Percentiles rank a stretch among this genome's conserved stretches.
Conservation (phyloP, 1,284 basidiomycete genomes). For the Afroboletus lepidellus region DNA sequence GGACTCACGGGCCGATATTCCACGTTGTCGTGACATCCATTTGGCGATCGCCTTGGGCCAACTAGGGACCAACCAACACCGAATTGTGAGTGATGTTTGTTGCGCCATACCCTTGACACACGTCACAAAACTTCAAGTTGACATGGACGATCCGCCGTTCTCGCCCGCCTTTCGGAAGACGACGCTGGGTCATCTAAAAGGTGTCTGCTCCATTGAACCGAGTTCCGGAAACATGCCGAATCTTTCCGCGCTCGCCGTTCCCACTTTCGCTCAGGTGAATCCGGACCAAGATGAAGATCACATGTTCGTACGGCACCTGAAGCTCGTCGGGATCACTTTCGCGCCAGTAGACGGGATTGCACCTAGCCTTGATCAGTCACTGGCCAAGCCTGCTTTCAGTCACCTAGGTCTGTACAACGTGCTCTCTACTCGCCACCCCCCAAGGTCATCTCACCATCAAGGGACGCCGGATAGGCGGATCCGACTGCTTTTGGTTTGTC, state of each 20-base stretch:
- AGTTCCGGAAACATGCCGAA: neutral
- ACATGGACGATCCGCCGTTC: no score
- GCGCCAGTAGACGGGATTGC: neutral
- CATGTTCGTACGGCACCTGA: neutral
- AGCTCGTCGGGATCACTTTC: neutral
- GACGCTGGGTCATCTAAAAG: neutral
- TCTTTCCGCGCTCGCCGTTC: neutral
- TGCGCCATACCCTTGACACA: no score
- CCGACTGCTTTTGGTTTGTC: neutral
- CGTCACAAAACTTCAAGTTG: no score
- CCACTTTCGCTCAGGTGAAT: slow-evolving; percentile 4
- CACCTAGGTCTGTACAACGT: neutral
- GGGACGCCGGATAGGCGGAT: neutral
- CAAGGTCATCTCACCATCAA: neutral
- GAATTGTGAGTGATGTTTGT: no score
- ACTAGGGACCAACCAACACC: no score
- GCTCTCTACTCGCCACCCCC: neutral
- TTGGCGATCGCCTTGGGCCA: no score
- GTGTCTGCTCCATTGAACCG: neutral
- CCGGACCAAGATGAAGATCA: neutral
- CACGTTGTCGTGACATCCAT: no score
- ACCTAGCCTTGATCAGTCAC: neutral
- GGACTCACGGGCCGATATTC: no score
- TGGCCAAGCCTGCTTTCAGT: neutral
- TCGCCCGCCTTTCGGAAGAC: neutral